Percentiles rank a stretch among this genome's conserved stretches.
Evolutionary conservation across 441 rosid species (phyloP).

Genomic region (Pelargonium myrrhifolium): DNA sequence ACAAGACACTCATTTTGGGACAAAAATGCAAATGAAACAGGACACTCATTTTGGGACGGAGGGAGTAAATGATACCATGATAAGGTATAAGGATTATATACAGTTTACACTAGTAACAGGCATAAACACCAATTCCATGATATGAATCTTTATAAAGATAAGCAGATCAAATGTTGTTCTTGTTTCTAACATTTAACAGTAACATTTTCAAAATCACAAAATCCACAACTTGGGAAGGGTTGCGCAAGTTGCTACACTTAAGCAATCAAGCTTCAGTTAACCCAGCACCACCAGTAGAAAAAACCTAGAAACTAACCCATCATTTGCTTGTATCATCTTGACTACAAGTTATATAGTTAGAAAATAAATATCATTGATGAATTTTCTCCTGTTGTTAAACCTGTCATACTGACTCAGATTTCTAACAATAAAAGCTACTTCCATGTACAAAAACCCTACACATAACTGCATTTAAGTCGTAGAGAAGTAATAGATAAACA

Average conservation of each 20-base stretch:
- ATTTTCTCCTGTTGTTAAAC: too few species aligned
- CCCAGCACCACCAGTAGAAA: not conserved
- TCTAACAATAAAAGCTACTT: too few species aligned
- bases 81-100: not conserved
- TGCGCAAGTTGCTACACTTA: not conserved
- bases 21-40: too few species aligned
- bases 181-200: not conserved
- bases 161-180: too few species aligned
- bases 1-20: too few species aligned
- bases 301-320: not conserved
- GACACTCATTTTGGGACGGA: too few species aligned
- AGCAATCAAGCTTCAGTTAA: not conserved
- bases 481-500: too few species aligned
- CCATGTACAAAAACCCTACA: too few species aligned
- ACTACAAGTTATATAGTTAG: too few species aligned
- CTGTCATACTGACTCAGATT: too few species aligned
- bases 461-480: too few species aligned
- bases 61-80: not conserved
- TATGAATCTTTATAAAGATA: not conserved
- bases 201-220: not conserved
- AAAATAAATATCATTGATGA: too few species aligned
- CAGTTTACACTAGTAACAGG: not conserved
- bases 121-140: not conserved
- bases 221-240: not conserved
- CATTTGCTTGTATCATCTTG: not conserved